Conservation (phyloP, 108 stramenopile genomes). For the Hondaea fermentalgiana region DNA sequence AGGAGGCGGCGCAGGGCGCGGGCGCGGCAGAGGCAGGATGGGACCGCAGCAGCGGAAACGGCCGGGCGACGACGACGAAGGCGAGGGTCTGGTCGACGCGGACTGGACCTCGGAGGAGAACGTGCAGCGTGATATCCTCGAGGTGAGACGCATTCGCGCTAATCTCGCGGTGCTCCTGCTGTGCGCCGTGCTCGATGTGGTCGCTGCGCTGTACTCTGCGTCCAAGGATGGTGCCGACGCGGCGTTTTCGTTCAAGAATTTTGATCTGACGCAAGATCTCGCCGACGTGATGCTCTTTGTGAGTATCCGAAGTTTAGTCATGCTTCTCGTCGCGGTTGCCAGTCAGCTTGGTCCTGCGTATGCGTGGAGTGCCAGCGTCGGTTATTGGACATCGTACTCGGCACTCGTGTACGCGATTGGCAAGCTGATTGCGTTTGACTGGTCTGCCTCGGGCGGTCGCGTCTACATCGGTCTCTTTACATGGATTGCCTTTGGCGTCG, state of each 20-base stretch:
- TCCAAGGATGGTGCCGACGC: not conserved
- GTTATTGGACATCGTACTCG: not conserved
- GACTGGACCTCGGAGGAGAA: not conserved
- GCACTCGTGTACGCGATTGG: not conserved
- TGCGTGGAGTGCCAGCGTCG: not conserved
- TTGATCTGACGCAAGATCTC: not conserved
- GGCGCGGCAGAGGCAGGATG: not conserved
- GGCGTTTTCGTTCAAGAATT: not conserved
- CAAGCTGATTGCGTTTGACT: not conserved
- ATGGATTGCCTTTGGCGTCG: not conserved
- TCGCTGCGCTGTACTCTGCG: not conserved
- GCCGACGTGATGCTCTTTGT: not conserved
- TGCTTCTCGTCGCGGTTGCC: not conserved
- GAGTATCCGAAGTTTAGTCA: not conserved
- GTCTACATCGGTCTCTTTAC: not conserved
- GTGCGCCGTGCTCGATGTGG: not conserved
- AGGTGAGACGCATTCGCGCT: not conserved
- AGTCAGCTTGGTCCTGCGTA: no score
- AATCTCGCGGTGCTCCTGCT: not conserved
- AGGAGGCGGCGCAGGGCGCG: not conserved
- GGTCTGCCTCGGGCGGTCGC: not conserved
- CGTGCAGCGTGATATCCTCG: not conserved
- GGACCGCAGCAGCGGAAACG: not conserved
- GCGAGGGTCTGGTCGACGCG: not conserved
- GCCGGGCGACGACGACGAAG: not conserved